A percentile compares a stretch with the other conserved stretches of the same genome.
Conservation (phyloP, 306 rosid genomes). For the Quillaja saponaria region DNA sequence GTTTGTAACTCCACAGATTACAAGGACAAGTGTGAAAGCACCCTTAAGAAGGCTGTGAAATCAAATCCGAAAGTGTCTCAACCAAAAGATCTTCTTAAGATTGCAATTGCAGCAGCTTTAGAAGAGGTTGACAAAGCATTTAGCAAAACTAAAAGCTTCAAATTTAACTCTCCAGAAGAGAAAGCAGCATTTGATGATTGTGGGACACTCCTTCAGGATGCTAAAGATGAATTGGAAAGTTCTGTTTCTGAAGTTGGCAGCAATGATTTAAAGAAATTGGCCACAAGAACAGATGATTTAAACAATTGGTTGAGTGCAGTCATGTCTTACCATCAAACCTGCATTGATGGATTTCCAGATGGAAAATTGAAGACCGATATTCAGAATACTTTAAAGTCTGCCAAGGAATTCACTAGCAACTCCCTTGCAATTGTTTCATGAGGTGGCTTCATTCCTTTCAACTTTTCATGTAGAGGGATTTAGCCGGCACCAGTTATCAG, state of each 20-base stretch:
- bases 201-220: slow-evolving; percentile 45
- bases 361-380: slow-evolving; percentile 54
- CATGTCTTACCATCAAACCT: slow-evolving; percentile 66
- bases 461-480: slow-evolving; percentile 1
- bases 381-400: slow-evolving; percentile 29
- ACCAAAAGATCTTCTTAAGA: slow-evolving; percentile 61
- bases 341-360: slow-evolving; percentile 74
- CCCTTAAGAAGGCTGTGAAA: slow-evolving; percentile 33
- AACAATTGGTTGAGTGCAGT: slow-evolving; percentile 88
- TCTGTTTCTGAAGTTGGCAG: slow-evolving; percentile 26
- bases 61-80: slow-evolving; percentile 12
- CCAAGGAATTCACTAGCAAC: slow-evolving; percentile 67
- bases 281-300: slow-evolving; percentile 39
- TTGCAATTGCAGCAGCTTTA: slow-evolving; percentile 37
- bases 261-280: slow-evolving; percentile 12
- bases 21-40: slow-evolving; percentile 51
- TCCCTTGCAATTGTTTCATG: slow-evolving; percentile 63
- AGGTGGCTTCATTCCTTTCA: slow-evolving; percentile 40
- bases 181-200: slow-evolving; percentile 76
- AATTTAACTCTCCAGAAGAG: slow-evolving; percentile 40
- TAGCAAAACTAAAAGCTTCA: slow-evolving; percentile 21
- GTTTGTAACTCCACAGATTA: slow-evolving; percentile 57
- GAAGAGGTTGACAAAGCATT: slow-evolving; percentile 51
- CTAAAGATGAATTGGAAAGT: slow-evolving; percentile 49
- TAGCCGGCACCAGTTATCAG: slow-evolving; percentile 39